These are phyloP conservation scores for Talaromyces amestolkiae DNA, from an alignment of 2,329 filamentous ascomycete genomes.

Conservation along the genomic window DNA sequence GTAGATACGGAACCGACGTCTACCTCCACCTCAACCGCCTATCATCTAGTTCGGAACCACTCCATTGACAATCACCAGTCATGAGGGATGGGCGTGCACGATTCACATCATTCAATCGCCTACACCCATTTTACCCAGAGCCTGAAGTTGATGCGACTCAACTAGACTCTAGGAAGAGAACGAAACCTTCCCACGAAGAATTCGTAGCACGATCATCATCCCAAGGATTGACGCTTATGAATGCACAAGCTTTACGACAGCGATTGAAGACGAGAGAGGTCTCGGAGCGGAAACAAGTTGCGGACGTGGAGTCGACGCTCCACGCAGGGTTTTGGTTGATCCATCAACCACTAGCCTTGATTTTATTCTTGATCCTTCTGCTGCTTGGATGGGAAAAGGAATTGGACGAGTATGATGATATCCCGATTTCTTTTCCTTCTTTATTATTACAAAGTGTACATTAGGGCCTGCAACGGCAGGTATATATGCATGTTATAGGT, in stretches of 20 bases:
- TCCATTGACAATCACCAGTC: conserved; percentile 90
- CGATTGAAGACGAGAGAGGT: conserved; percentile 71
- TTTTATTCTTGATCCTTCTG: background rate
- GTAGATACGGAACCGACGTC: conserved; percentile 93
- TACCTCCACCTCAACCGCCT: conserved; percentile 96
- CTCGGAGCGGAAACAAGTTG: conserved; percentile 83
- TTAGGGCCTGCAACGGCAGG: background rate
- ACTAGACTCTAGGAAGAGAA: background rate
- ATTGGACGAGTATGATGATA: background rate
- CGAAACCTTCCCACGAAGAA: conserved; percentile 6
- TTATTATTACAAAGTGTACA: conserved; percentile 9
- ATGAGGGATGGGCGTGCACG: conserved; percentile 68
- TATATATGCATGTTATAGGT: background rate
- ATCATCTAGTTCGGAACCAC: conserved; percentile 89
- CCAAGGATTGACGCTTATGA: conserved; percentile 54
- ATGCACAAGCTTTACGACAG: conserved; percentile 62
- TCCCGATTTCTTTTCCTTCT: background rate
- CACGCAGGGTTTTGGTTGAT: conserved; percentile 27
- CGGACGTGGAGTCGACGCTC: conserved; percentile 64
- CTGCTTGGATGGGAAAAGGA: background rate
- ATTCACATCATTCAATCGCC: conserved; percentile 41
- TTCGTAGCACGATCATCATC: conserved; percentile 30
- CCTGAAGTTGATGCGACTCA: conserved; percentile 24
- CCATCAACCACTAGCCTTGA: conserved; percentile 27
- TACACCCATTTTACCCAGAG: conserved; percentile 40